These are phyloP conservation scores for Melocanna baccifera DNA, from an alignment of 176 grass and related monocot genomes.

Conservation along the genomic window DNA sequence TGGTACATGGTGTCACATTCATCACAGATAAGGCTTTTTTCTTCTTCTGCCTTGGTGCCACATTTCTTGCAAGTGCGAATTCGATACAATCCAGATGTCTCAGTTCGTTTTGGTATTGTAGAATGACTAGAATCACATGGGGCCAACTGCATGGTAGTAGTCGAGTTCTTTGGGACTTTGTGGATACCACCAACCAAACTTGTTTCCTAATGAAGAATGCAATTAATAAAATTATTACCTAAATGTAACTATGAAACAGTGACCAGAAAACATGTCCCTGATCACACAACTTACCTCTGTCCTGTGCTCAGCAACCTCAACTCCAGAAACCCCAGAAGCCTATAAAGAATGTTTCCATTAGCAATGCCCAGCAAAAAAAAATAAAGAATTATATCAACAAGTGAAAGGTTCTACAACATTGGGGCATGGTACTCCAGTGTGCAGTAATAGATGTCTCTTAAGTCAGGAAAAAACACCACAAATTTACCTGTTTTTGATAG, in stretches of 20 bases:
- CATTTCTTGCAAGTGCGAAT: constrained; percentile 63
- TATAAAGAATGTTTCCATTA: constrained; percentile 32
- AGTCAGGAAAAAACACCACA: neutral
- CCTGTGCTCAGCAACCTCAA: constrained; percentile 53
- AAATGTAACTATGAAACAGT: constrained; percentile 2
- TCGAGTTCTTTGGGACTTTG: constrained; percentile 56
- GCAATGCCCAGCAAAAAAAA: constrained; percentile 6
- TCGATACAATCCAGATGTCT: constrained; percentile 30
- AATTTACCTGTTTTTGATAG: constrained; percentile 73
- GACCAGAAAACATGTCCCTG: constrained; percentile 6
- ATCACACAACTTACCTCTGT: constrained; percentile 46
- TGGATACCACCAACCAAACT: constrained; percentile 33
- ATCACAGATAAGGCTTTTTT: constrained; percentile 74
- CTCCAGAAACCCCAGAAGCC: constrained; percentile 60
- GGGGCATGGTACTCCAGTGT: neutral
- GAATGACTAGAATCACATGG: constrained; percentile 69
- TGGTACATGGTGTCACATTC: constrained; percentile 70
- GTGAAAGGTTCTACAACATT: neutral
- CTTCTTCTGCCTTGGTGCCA: constrained; percentile 45
- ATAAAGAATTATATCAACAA: constrained; percentile 24
- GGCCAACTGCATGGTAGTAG: constrained; percentile 45
- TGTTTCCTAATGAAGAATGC: constrained; percentile 46
- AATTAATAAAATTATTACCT: constrained; percentile 24
- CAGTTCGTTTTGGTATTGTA: constrained; percentile 53
- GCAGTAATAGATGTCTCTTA: neutral